Evolutionary conservation across 805 yeast species (phyloP), one percentile per base, ranked within the genome.

Genomic region (Soucietia sequanensis): DNA sequence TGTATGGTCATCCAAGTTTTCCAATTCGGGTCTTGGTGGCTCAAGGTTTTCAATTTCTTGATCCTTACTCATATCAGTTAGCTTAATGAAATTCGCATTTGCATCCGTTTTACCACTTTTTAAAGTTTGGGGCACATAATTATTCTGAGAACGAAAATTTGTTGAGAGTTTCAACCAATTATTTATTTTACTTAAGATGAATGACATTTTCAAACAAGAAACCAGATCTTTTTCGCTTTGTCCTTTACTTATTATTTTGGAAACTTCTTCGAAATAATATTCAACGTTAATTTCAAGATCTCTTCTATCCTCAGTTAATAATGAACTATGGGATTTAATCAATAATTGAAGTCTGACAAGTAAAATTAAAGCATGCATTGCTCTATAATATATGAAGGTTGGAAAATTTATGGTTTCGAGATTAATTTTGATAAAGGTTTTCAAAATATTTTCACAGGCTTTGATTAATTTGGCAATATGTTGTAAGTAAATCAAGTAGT

Each of bases 381-480:
- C 78, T 30, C 80, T 52, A 43, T 75, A 76, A 47, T 71, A 70
- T 43, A 75, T 68, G 42, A 73, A 71, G 0, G 80, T 74, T 2
- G 80, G 80, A 38, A 65, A 70, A 28, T 59, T 50, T 4, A 56
- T 40, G 1, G 73, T 63, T 8, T 58, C 60, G 4, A 39, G 35
- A 35, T 69, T 64, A 16, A 73, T 38, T 17, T 56, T 50, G 12
- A 70, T 56, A 48, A 74, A 76, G 3, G 72, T 62, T 26, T 66
- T 68, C 25, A 76, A 58, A 27, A 72, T 61, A 38, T 65, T 67
- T 44, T 71, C 74, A 48, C 76, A 65, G 5, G 69, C 62, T 32
- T 63, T 60, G 25, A 73, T 70, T 32, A 76, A 50, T 36, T 69
- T 61, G 40, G 51, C 56, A 30, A 74, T 48, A 17, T 70, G 60